phyloP scores from a whole-genome alignment of 2,329 filamentous ascomycete genomes.

The Drechslera avenae region DNA sequence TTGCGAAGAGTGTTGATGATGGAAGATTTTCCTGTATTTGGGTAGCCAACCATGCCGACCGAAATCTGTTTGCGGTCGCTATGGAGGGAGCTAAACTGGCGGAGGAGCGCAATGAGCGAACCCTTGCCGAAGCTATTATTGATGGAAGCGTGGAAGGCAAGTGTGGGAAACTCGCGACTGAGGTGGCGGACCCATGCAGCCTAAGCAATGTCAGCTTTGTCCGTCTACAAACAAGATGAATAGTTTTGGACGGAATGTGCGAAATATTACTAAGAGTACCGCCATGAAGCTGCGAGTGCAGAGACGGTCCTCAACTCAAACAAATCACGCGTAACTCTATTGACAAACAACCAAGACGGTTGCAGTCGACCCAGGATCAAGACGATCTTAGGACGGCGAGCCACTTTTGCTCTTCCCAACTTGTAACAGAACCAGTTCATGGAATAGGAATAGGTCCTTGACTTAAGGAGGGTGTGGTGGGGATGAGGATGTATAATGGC shows the following conservation, averaged over 20 bases:
- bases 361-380: conserved; percentile 70
- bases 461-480: conserved; percentile 78
- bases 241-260: conserved; percentile 65
- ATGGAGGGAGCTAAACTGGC: conserved; percentile 91
- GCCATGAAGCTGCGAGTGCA: conserved; percentile 67
- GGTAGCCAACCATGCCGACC: conserved; percentile 86
- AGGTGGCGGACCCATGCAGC: conserved; percentile 89
- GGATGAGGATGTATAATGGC: not conserved
- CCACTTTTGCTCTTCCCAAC: conserved; percentile 90
- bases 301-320: conserved; percentile 96
- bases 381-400: conserved; percentile 69
- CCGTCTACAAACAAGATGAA: conserved; percentile 21
- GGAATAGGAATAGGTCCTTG: conserved; percentile 72
- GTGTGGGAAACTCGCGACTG: conserved; percentile 88
- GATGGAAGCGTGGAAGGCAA: conserved; percentile 92
- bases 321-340: conserved; percentile 79
- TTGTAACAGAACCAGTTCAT: conserved; percentile 96
- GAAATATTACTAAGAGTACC: conserved; percentile 99
- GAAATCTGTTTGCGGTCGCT: conserved; percentile 92
- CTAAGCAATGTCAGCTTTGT: conserved; percentile 56
- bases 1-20: conserved; percentile 96
- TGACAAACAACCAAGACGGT: conserved; percentile 88
- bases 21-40: conserved; percentile 93
- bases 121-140: conserved; percentile 98
- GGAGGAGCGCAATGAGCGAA: conserved; percentile 85